Conservation (phyloP, 192 early-diverging fungal genomes). For the Entophlyctis luteolus region DNA sequence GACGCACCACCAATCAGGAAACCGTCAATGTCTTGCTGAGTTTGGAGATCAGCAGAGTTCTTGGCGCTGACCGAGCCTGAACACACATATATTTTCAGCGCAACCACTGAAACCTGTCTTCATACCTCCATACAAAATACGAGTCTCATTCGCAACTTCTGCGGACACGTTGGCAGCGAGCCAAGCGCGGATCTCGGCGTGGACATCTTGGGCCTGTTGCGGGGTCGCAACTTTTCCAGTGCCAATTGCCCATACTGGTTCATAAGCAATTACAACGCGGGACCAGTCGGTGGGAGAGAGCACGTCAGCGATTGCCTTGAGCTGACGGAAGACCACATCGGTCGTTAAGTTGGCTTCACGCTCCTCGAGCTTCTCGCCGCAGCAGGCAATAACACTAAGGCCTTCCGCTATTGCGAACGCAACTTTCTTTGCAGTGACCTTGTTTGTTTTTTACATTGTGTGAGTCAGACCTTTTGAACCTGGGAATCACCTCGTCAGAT, state of each 20-base stretch:
- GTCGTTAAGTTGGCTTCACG: slow-evolving; percentile 85
- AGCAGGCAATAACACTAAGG: slow-evolving; percentile 89
- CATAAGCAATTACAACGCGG: slow-evolving; percentile 96
- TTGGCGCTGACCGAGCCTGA: slow-evolving; percentile 81
- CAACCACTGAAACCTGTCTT: neutral
- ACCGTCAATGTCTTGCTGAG: slow-evolving; percentile 92
- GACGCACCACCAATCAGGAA: slow-evolving; percentile 99
- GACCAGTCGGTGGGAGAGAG: slow-evolving; percentile 74
- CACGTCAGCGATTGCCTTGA: slow-evolving; percentile 74
- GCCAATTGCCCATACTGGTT: slow-evolving; percentile 99
- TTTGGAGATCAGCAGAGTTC: slow-evolving; percentile 76
- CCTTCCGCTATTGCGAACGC: slow-evolving; percentile 82
- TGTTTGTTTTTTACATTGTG: neutral
- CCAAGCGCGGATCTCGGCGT: slow-evolving; percentile 83
- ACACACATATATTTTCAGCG: neutral
- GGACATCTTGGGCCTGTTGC: slow-evolving; percentile 92
- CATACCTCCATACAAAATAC: slow-evolving; percentile 89
- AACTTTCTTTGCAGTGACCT: slow-evolving; percentile 83
- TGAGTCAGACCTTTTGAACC: neutral
- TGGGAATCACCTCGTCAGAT: slow-evolving; percentile 65
- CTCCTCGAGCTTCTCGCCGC: slow-evolving; percentile 94
- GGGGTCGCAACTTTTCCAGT: slow-evolving; percentile 95
- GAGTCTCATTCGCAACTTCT: slow-evolving; percentile 79
- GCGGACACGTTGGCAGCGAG: slow-evolving; percentile 77
- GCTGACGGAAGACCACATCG: slow-evolving; percentile 83